phyloP scores from a whole-genome alignment of 768 basidiomycete genomes.

The Terana coerulea region DNA sequence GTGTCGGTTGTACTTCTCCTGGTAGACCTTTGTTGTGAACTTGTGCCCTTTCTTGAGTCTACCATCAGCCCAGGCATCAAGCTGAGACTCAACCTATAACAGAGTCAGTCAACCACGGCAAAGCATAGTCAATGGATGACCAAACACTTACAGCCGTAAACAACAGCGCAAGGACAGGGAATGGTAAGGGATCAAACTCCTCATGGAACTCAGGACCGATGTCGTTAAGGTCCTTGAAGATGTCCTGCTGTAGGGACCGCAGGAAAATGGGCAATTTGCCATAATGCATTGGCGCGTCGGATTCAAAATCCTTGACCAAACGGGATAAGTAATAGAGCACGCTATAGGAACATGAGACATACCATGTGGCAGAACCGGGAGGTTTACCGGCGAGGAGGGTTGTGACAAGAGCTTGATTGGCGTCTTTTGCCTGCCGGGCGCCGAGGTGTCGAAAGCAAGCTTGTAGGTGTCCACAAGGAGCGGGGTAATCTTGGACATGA shows the following conservation, averaged over 20 bases:
- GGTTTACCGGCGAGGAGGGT: not conserved
- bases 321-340: not conserved
- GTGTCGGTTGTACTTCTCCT: not conserved
- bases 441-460: not conserved
- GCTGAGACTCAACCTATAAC: not conserved
- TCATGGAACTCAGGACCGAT: not conserved
- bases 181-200: not conserved
- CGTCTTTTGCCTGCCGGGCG: too few relatives aligned
- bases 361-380: not conserved
- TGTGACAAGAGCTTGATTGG: not conserved
- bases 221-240: not conserved
- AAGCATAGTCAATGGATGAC: not conserved
- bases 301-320: not conserved
- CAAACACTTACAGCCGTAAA: not conserved
- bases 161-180: slow-evolving; percentile 1
- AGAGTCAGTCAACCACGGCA: not conserved
- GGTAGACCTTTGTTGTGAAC: not conserved
- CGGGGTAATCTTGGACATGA: not conserved
- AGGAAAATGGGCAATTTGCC: not conserved
- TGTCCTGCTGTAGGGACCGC: not conserved
- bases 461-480: not conserved
- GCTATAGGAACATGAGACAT: not conserved
- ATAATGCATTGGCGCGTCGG: not conserved
- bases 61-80: not conserved
- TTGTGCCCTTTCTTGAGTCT: not conserved